Base-by-base conservation (phyloP, 805 yeast genomes). In the Cyberlindnera saturnus region DNA sequence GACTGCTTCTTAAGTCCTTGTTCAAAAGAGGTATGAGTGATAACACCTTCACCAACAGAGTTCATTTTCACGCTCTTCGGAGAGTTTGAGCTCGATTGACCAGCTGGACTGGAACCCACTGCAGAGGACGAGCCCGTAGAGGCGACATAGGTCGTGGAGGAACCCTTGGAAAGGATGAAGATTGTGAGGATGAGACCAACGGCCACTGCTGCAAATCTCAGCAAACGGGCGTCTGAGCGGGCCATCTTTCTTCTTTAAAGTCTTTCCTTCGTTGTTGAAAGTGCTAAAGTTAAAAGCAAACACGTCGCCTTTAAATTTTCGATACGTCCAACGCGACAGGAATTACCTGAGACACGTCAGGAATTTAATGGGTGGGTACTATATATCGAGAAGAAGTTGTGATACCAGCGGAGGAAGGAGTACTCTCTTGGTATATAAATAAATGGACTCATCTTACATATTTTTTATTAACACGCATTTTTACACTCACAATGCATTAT, bases 141-240 rank as follows among this genome's bases (percentile, higher is more conserved):
- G 10, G 49, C 53, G 16, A 53, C 55, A 26, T 53, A 52, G 19
- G 55, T 47, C 3, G 60, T 53, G 10, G 57, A 41, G 29, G 61
- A 55, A 17, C 61, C 61, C 46, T 55, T 55, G 17, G 62, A 56
- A 6, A 57, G 46, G 35, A 57, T 47, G 36, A 56, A 53, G 20
- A 57, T 44, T 11, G 55, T 47, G n/a, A 56, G 38, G 34, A 57
- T 40, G 40, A 57, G 40, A 1, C 51, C 61, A 9, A 51, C 41
- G 5, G 62, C 61, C 10, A 56, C 40, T 14, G 53, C 59, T 4
- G 50, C 55, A 29, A 57, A 57, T 32, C 61, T 44, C 41, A 56
- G 32, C 32, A 57, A 16, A 45, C 61, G 60, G 36, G 61, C 59
- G 31, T 57, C 61, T 18, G 59, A 53, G 33, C 61, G 58, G 11